Base-by-base conservation (phyloP, 2,329 filamentous ascomycete species). In the Colletotrichum destructivum region DNA sequence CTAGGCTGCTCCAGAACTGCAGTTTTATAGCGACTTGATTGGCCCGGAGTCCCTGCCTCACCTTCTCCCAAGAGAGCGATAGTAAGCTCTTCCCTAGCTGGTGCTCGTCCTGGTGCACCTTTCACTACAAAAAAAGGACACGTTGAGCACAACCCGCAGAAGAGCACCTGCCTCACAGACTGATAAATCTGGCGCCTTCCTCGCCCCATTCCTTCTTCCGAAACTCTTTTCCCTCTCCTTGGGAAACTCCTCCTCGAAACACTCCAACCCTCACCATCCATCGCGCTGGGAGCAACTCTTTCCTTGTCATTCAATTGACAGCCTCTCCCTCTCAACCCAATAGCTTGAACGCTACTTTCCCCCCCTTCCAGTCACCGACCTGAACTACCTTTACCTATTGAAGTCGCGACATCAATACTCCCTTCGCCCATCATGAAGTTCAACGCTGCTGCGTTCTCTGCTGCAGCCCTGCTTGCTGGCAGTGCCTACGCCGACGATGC, bases 361-460 rank as follows among this genome's bases (percentile, higher is more conserved):
- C 26, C 23, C 42, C 42, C 16, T 6, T 42, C 35, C 49, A 44
- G 46, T 21, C 11, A 18, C 46, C 16, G 18, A 23, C 23, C 40
- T 47, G 38, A 54, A 46, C 42, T 38, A 38, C 47, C 61, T n/a
- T n/a, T 3, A 26, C 26, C 26, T 26, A 9, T 21, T 68, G 51
- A 59, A 23, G 62, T 47, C 21, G 56, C 60, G 49, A 62, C 44
- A 35, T 46, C 44, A 72, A 70, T 69, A 66, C 62, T 72, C 9
- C 47, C 46, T 44, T 67, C 66, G 72, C 77, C 75, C 88, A 91
- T 80, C 81, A 97, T 97, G 94, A 94, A 93, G 90, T 91, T 97
- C 85, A 92, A 93, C 85, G 87, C 93, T 82, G 89, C 94, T 79
- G 92, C 92, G 76, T 90, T 93, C 76, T 89, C 93, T 80, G 92